Percentiles rank a stretch among this genome's conserved stretches.
phyloP scores from a whole-genome alignment of 345 rosid genomes.

The Populus tremula region DNA sequence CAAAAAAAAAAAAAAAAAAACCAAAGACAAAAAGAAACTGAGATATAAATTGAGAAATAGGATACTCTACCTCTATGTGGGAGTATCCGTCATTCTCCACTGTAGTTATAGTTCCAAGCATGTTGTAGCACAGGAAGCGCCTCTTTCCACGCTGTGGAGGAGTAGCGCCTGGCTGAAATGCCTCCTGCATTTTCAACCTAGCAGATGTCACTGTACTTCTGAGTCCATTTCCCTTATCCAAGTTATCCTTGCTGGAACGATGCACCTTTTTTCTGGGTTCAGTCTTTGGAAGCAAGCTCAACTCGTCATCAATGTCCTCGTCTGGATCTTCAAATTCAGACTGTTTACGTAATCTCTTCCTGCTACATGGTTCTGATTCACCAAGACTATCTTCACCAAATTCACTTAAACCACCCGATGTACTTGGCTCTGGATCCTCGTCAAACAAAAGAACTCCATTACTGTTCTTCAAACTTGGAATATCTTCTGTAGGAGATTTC shows the following conservation, averaged over 20 bases:
- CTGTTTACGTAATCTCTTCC: constrained; percentile 67
- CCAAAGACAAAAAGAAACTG: neutral
- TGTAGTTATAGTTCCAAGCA: constrained; percentile 88
- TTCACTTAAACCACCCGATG: constrained; percentile 69
- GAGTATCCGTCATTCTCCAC: constrained; percentile 83
- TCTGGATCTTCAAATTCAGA: constrained; percentile 39
- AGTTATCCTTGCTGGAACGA: constrained; percentile 37
- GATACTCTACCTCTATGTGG: constrained; percentile 72
- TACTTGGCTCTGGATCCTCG: constrained; percentile 52
- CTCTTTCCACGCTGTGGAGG: constrained; percentile 70
- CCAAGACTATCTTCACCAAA: constrained; percentile 52
- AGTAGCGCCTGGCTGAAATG: constrained; percentile 94
- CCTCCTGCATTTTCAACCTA: constrained; percentile 71
- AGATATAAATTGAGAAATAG: neutral
- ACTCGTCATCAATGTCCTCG: constrained; percentile 45
- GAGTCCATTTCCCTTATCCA: constrained; percentile 32
- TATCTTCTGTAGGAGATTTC: constrained; percentile 77
- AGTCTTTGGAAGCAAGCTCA: constrained; percentile 37
- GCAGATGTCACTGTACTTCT: constrained; percentile 32
- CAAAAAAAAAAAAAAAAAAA: neutral
- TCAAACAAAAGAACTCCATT: constrained; percentile 72
- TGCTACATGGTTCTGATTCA: constrained; percentile 56
- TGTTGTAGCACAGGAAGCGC: constrained; percentile 84
- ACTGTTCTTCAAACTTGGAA: constrained; percentile 59
- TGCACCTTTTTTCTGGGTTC: constrained; percentile 39